Evolutionary conservation across 2,329 filamentous ascomycete species (phyloP).

Genomic region (Colletotrichum navitas): DNA sequence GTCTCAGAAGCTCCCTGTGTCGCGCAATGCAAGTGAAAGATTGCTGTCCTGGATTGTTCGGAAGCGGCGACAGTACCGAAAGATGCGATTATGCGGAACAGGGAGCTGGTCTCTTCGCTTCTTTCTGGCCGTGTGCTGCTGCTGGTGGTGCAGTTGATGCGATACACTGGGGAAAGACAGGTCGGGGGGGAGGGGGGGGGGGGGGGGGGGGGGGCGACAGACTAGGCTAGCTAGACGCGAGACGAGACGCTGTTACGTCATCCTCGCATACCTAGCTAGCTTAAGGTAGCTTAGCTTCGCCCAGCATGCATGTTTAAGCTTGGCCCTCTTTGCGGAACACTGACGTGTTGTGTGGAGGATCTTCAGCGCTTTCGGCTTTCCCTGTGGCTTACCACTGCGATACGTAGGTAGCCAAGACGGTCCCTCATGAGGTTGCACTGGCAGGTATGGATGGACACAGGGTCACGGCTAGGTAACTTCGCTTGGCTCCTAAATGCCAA

Average conservation of each 20-base stretch:
- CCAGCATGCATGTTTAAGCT: not conserved
- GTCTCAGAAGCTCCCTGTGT: constrained; percentile 29
- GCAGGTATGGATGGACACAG: not conserved
- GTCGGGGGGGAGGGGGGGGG: not conserved
- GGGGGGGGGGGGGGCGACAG: not conserved
- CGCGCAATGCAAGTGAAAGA: constrained; percentile 1
- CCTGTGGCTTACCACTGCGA: not conserved
- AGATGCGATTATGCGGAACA: not conserved
- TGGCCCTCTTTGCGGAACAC: not conserved
- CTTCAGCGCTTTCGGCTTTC: not conserved
- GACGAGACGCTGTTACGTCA: constrained; percentile 23
- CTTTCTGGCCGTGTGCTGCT: not conserved
- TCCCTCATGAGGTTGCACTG: no score
- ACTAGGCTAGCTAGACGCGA: constrained; percentile 13
- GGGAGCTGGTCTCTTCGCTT: not conserved
- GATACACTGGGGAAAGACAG: not conserved
- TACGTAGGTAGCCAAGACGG: no score
- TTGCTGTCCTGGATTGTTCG: not conserved
- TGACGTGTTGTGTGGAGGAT: not conserved
- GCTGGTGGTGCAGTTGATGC: not conserved
- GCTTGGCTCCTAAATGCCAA: not conserved
- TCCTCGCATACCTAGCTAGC: not conserved
- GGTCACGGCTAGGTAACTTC: constrained; percentile 10
- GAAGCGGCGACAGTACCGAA: not conserved
- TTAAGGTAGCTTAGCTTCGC: not conserved